Percentiles rank a stretch among this genome's conserved stretches.
Conservation (phyloP, 768 basidiomycete species). For the Boletus reticulatus region DNA sequence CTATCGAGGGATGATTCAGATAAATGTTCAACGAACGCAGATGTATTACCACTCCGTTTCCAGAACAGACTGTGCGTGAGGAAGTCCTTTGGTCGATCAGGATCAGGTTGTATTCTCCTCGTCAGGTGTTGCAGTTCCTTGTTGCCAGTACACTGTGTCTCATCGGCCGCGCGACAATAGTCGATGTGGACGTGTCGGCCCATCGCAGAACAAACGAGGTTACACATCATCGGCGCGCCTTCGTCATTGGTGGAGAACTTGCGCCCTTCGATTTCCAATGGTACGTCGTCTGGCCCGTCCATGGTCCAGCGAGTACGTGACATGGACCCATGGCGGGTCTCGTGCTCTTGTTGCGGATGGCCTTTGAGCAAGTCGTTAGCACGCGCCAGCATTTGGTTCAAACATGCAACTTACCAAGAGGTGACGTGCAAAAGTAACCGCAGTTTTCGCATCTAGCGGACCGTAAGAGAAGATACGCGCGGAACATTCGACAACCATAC, state of each 20-base stretch:
- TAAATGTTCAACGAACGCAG: too few relatives aligned
- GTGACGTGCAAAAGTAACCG: slow-evolving; percentile 57
- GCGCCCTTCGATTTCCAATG: slow-evolving; percentile 53
- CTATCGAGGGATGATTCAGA: slow-evolving; percentile 23
- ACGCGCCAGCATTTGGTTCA: background rate
- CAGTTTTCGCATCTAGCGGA: slow-evolving; percentile 48
- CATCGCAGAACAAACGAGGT: slow-evolving; percentile 50
- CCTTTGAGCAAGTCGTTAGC: slow-evolving; percentile 32
- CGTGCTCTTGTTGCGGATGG: slow-evolving; percentile 59
- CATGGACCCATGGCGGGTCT: slow-evolving; percentile 66
- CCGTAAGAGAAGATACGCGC: background rate
- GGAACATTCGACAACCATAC: slow-evolving; percentile 24
- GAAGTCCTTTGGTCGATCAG: slow-evolving; percentile 48
- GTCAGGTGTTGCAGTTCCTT: slow-evolving; percentile 47
- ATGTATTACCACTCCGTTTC: slow-evolving; percentile 49
- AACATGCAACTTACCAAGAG: slow-evolving; percentile 40
- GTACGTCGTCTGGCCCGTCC: slow-evolving; percentile 48
- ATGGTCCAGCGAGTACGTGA: slow-evolving; percentile 54
- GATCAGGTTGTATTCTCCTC: slow-evolving; percentile 43
- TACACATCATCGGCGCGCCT: slow-evolving; percentile 65
- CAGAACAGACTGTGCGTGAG: slow-evolving; percentile 55
- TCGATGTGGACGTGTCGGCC: slow-evolving; percentile 59
- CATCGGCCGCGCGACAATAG: slow-evolving; percentile 46
- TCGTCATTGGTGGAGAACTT: slow-evolving; percentile 53
- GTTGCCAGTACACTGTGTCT: slow-evolving; percentile 36